phyloP scores from a whole-genome alignment of 1,284 basidiomycete genomes.

The Rhodotorula sp. region DNA sequence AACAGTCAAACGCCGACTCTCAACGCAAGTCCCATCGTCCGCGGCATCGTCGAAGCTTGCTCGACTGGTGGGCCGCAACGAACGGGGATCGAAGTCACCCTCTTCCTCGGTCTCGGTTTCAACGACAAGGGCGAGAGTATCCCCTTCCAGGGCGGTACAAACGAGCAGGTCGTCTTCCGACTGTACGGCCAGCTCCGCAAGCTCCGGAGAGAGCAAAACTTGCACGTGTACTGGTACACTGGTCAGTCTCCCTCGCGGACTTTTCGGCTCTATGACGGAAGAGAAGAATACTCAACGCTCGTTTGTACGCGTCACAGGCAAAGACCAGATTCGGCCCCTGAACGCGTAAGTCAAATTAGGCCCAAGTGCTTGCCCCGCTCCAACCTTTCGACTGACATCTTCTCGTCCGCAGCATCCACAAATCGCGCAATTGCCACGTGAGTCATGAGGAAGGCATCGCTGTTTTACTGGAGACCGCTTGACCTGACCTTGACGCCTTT shows the following conservation, averaged over 20 bases:
- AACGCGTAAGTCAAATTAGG: conserved; percentile 54
- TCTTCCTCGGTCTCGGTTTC: conserved; percentile 66
- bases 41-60: conserved; percentile 65
- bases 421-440: conserved; percentile 71
- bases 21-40: conserved; percentile 67
- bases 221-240: conserved; percentile 66
- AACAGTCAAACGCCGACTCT: conserved; percentile 69
- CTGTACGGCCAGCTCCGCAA: conserved; percentile 61
- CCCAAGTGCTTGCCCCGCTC: no score
- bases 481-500: not conserved
- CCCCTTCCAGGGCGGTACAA: conserved; percentile 75
- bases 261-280: not conserved
- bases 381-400: not conserved
- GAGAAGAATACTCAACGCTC: not conserved
- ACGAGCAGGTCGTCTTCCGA: conserved; percentile 67
- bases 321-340: conserved; percentile 61
- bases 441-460: conserved; percentile 23
- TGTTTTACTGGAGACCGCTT: conserved; percentile 3
- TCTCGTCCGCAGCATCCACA: conserved; percentile 52
- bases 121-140: conserved; percentile 69
- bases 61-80: conserved; percentile 50
- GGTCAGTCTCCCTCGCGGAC: not conserved
- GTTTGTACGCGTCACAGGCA: conserved; percentile 50
- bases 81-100: conserved; percentile 61
- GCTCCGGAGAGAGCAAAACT: conserved; percentile 56